Evolutionary conservation across 2,329 filamentous ascomycete genomes (phyloP).

Genomic region (Fusarium scirpi): DNA sequence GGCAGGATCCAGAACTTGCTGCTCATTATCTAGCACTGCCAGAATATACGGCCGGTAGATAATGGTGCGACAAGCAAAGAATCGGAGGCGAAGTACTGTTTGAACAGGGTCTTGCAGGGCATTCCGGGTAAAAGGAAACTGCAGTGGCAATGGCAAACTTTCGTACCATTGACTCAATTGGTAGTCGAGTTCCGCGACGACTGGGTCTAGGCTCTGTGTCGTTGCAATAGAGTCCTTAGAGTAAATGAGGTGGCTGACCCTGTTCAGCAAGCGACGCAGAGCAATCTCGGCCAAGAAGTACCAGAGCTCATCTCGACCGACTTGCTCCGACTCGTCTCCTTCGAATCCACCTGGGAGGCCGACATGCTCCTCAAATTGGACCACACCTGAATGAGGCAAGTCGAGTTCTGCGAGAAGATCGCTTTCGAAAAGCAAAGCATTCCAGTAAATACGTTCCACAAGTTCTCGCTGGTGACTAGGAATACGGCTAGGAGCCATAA

Average conservation of each 20-base stretch:
- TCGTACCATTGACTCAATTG: constrained; percentile 90
- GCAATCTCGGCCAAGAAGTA: constrained; percentile 89
- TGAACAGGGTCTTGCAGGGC: constrained; percentile 80
- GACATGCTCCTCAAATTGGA: constrained; percentile 84
- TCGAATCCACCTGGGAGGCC: constrained; percentile 83
- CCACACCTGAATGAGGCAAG: constrained; percentile 84
- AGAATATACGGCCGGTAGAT: constrained; percentile 88
- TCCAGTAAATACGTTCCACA: constrained; percentile 86
- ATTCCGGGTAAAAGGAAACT: constrained; percentile 78
- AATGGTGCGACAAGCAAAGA: constrained; percentile 87
- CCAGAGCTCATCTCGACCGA: constrained; percentile 83
- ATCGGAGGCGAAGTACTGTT: constrained; percentile 81
- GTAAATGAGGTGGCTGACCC: constrained; percentile 84
- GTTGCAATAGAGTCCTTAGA: constrained; percentile 78
- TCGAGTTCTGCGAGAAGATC: constrained; percentile 84
- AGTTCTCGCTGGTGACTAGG: constrained; percentile 78
- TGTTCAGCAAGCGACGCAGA: constrained; percentile 79
- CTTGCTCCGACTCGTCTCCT: constrained; percentile 72
- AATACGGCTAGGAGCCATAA: constrained; percentile 79
- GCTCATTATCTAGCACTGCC: constrained; percentile 82
- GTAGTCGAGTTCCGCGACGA: constrained; percentile 84
- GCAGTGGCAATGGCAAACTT: constrained; percentile 77
- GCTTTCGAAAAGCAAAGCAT: constrained; percentile 82
- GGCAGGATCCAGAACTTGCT: constrained; percentile 75
- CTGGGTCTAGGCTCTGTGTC: constrained; percentile 78